These are phyloP conservation scores for Sedum album DNA, from an alignment of 164 flowering plant genomes.

Conservation along the genomic window DNA sequence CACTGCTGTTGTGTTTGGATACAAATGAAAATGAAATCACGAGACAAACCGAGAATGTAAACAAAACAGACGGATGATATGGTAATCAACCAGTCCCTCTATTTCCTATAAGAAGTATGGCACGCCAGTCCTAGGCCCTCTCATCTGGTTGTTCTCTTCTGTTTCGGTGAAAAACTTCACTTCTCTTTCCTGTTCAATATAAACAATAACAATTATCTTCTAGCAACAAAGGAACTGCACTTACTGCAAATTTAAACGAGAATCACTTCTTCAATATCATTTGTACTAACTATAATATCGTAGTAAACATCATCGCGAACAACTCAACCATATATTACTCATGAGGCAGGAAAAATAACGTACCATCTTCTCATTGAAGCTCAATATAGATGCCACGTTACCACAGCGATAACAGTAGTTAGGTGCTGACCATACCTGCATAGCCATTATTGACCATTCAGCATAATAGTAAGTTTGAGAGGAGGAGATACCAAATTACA, in stretches of 20 bases:
- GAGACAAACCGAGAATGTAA: too few species aligned
- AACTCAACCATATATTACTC: background rate
- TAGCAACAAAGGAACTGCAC: background rate
- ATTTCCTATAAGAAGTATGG: conserved; percentile 72
- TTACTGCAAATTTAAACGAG: background rate
- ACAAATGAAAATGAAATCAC: too few species aligned
- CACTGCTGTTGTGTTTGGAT: too few species aligned
- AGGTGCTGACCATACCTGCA: conserved; percentile 97
- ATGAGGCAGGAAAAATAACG: background rate
- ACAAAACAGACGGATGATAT: too few species aligned
- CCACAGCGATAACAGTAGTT: conserved; percentile 99
- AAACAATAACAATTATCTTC: background rate
- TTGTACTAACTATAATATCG: background rate
- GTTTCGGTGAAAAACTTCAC: conserved; percentile 98
- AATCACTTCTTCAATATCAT: background rate
- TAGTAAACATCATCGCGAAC: background rate
- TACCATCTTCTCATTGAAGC: conserved; percentile 80
- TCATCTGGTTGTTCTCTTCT: conserved; percentile 98
- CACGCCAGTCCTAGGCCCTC: conserved; percentile 94
- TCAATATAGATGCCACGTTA: conserved; percentile 96
- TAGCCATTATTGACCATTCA: conserved; percentile 12
- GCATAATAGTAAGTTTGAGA: background rate
- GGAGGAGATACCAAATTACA: background rate
- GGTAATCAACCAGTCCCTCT: too few species aligned
- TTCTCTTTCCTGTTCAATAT: conserved; percentile 65